Percentiles rank a stretch among this genome's conserved stretches.
Evolutionary conservation across 495 filamentous ascomycete genomes (phyloP).

Genomic region (Talaromyces nanjingensis): DNA sequence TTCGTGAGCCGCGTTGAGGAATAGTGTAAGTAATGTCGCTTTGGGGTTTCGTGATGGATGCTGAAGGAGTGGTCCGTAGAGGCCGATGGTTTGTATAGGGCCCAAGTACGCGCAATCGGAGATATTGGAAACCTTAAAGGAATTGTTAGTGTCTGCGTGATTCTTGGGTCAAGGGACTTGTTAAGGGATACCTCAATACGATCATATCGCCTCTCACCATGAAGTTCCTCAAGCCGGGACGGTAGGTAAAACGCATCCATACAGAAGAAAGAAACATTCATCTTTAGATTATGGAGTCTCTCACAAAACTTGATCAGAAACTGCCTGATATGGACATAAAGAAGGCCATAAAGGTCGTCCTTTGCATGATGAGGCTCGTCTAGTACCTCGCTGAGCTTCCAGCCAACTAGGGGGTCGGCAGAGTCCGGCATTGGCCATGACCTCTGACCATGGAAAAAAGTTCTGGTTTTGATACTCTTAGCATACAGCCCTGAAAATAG

Average conservation of each 20-base stretch:
- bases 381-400: slow-evolving; percentile 15
- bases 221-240: neutral
- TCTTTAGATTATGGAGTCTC: neutral
- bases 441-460: slow-evolving; percentile 11
- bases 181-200: slow-evolving; percentile 17
- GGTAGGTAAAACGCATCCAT: slow-evolving; percentile 13
- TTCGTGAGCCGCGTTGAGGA: slow-evolving; percentile 18
- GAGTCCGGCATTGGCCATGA: slow-evolving; percentile 22
- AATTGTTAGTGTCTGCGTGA: neutral
- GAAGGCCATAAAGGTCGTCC: slow-evolving; percentile 21
- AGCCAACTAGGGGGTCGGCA: slow-evolving; percentile 20
- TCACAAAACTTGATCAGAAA: slow-evolving; percentile 15
- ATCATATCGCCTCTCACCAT: slow-evolving; percentile 12
- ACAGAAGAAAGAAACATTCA: slow-evolving; percentile 15
- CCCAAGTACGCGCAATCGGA: slow-evolving; percentile 17
- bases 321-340: slow-evolving; percentile 17
- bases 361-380: slow-evolving; percentile 7
- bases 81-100: neutral
- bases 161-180: neutral
- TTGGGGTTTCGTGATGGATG: slow-evolving; percentile 14
- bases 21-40: slow-evolving; percentile 23
- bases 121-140: slow-evolving; percentile 20
- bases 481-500: neutral
- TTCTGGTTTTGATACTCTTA: slow-evolving; percentile 12
- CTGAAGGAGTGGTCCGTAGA: slow-evolving; percentile 17